These are phyloP conservation scores for Acanthamoeba quina DNA, from an alignment of 208 protist genomes.

Conservation along the genomic window DNA sequence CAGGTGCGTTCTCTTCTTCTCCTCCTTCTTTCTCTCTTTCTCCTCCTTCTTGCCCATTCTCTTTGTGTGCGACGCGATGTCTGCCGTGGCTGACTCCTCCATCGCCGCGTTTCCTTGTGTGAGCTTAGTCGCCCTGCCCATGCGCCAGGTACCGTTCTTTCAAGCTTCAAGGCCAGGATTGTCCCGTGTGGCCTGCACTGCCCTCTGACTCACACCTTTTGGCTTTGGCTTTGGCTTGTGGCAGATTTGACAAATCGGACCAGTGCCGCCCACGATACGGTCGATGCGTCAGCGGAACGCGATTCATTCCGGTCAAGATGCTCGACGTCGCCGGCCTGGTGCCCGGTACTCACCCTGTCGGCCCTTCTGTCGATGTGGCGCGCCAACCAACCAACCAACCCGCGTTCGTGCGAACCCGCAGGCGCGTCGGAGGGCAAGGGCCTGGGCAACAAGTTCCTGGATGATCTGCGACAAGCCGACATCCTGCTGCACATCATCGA, in stretches of 20 bases:
- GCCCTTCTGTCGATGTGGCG: too few species aligned
- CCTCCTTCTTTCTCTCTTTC: too few species aligned
- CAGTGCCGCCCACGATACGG: conserved; percentile 82
- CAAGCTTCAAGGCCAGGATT: neutral
- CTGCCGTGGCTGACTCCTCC: neutral
- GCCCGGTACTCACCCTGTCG: conserved; percentile 61
- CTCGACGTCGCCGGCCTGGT: conserved; percentile 86
- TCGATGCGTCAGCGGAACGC: conserved; percentile 78
- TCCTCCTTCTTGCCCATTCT: neutral
- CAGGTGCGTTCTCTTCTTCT: conserved; percentile 12
- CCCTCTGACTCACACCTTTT: neutral
- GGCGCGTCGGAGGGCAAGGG: conserved; percentile 84
- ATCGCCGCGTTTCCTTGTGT: neutral
- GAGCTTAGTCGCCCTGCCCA: neutral
- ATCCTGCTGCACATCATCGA: conserved; percentile 86
- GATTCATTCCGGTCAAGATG: conserved; percentile 85
- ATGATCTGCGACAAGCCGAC: conserved; percentile 84
- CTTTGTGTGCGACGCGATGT: neutral
- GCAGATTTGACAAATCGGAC: conserved; percentile 77
- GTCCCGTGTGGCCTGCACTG: neutral
- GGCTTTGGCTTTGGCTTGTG: neutral
- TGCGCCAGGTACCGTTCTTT: neutral
- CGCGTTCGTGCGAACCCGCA: neutral
- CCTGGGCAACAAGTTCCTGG: conserved; percentile 85
- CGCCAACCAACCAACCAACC: too few species aligned